These are phyloP conservation scores for Prunus padus DNA, from an alignment of 306 rosid genomes.

Conservation along the genomic window DNA sequence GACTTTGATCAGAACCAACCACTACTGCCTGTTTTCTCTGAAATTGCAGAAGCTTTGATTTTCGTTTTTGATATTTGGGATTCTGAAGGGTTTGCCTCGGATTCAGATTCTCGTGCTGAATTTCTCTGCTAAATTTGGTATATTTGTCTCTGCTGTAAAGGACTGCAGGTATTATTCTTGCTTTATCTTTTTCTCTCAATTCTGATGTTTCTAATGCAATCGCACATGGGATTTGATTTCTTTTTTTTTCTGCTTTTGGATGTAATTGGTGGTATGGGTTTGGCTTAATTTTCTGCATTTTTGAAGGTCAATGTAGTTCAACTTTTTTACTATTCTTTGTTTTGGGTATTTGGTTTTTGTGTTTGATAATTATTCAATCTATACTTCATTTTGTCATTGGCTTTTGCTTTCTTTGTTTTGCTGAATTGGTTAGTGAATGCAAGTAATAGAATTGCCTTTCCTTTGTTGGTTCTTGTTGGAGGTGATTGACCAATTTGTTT, in stretches of 20 bases:
- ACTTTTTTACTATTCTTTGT: background rate
- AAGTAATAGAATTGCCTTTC: background rate
- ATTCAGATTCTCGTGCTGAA: slow-evolving; percentile 17
- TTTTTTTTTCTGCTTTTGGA: slow-evolving; percentile 14
- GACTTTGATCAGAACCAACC: slow-evolving; percentile 18
- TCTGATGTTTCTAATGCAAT: slow-evolving; percentile 2
- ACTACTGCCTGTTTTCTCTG: background rate
- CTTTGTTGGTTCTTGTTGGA: background rate
- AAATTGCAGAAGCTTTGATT: background rate
- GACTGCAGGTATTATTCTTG: slow-evolving; percentile 15
- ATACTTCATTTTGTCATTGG: background rate
- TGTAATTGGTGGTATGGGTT: slow-evolving; percentile 11
- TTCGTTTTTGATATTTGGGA: background rate
- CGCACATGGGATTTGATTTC: slow-evolving; percentile 1
- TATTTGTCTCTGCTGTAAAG: slow-evolving; percentile 16
- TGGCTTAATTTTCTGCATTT: slow-evolving; percentile 1
- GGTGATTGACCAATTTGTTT: background rate
- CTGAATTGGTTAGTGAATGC: background rate
- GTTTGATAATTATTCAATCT: no score
- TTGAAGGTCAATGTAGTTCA: background rate
- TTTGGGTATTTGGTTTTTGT: background rate
- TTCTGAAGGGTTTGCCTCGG: slow-evolving; percentile 8
- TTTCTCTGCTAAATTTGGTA: background rate
- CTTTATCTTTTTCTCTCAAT: background rate
- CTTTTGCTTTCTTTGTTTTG: background rate